Conservation (phyloP, 169 alveolate species). For the Cryptosporidium tyzzeri region DNA sequence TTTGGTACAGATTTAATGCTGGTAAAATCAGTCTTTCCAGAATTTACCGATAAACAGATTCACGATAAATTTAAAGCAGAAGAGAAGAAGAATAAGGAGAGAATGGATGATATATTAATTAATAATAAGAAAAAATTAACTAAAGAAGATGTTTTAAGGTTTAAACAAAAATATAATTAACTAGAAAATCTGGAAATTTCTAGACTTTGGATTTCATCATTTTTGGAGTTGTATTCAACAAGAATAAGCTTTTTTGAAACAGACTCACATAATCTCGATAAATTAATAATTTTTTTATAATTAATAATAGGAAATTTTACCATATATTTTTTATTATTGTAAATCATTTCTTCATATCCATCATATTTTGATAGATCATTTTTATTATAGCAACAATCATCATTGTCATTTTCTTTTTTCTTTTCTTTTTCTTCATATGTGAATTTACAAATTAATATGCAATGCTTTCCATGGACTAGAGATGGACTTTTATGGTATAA, state of each 20-base stretch:
- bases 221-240: not conserved
- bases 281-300: constrained; percentile 18
- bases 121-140: constrained; percentile 56
- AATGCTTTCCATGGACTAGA: constrained; percentile 14
- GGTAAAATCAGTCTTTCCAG: constrained; percentile 78
- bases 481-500: constrained; percentile 17
- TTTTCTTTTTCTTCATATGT: not conserved
- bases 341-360: constrained; percentile 14
- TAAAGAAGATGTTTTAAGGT: constrained; percentile 46
- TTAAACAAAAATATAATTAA: constrained; percentile 34
- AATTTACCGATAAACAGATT: constrained; percentile 78
- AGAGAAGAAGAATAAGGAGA: constrained; percentile 75
- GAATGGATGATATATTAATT: constrained; percentile 32
- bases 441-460: constrained; percentile 44
- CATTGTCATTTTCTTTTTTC: too few species aligned
- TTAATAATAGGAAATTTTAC: constrained; percentile 18
- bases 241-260: constrained; percentile 31
- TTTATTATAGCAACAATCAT: not conserved
- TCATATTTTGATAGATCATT: not conserved
- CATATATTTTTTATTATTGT: constrained; percentile 6
- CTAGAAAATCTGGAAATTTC: constrained; percentile 18
- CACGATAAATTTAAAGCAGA: constrained; percentile 78
- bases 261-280: constrained; percentile 50
- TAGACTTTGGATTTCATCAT: not conserved
- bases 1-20: constrained; percentile 80